Base-by-base conservation (phyloP, 106 monocot genomes). In the Hemerocallis citrina region DNA sequence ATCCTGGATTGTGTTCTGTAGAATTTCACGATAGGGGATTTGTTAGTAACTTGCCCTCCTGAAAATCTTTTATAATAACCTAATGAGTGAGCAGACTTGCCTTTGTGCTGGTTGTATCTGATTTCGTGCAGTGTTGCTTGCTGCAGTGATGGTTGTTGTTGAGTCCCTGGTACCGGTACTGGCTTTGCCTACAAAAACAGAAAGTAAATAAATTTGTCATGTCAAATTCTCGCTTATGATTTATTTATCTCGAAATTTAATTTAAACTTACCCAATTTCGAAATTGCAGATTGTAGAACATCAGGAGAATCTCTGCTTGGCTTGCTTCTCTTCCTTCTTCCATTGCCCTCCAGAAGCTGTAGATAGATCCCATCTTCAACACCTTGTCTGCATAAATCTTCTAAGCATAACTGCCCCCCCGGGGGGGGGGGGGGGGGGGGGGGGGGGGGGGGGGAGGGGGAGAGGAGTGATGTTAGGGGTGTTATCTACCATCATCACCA, bases 331-430 rank as follows among this genome's bases (percentile, higher is more conserved):
- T 91, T 4, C 74, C 70, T 59, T 63, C 69, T 72, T 88, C 82
- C 48, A 88, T 48, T 39, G 76, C 83, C 62, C 68, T 91, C 90
- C 91, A 91, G 64, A 87, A 86, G 21, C 73, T 55, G 43, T 87
- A 91, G 7, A 74, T 63, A 6, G 95, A 81, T 59, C 83, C 86
- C 91, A 87, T 96, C 70, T 91, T 79, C 54, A 91, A 38, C 34
- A 86, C 86, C 59, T 81, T 96, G 52, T 73, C 84, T 23, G 96
- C 96, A 34, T 96, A 96, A 9, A 96, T 96, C 79, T 96, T 90
- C 95, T 90, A 96, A 50, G 90, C 84, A 52, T 96, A 96, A 54
- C 95, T 96, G 74, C 38, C 25, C 16, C 3, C 7, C n/a, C n/a
- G n/a, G n/a, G n/a, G n/a, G n/a, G n/a, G n/a, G n/a, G n/a, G n/a